Base-by-base conservation (phyloP, 2,329 filamentous ascomycete genomes). In the Ascochyta clinopodiicola region DNA sequence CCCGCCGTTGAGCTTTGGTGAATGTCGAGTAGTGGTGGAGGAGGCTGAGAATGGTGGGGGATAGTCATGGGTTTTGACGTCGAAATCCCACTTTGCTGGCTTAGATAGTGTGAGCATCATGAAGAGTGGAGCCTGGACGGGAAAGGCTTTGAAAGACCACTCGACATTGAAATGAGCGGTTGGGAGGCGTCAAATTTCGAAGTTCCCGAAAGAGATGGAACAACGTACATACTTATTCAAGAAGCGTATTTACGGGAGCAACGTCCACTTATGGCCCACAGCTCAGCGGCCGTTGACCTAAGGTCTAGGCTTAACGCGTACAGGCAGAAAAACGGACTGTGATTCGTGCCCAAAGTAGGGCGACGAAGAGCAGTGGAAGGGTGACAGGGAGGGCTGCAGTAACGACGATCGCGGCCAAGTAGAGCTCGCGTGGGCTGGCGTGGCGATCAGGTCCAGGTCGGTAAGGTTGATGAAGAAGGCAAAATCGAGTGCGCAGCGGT, bases 41-140 rank as follows among this genome's bases (percentile, higher is more conserved):
- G 75, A 74, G 57, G 75, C 71, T 62, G 74, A 62, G 59, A 75
- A 72, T 58, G 71, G 69, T 65, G 77, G 75, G 69, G 78, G 77
- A 73, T 78, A 81, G 69, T 80, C 79, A 81, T 81, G 78, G 71
- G 74, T 71, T 71, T 78, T 79, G 72, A 71, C 73, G 65, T 78
- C 78, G 70, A 81, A 79, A 64, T 80, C 79, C 61, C 74, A 70
- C 71, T 76, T 79, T 62, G 72, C 63, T 68, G 79, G 77, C 71
- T 80, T 78, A 67, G 79, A 77, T 52, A 81, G 75, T 64, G 79
- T 81, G 75, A 82, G 79, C 75, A 80, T 80, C 79, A 81, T 81
- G 71, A 64, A 72, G 67, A 60, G 58, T 66, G 53, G 57, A 53
- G 57, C 54, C 52, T 54, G 57, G 51, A 61, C 39, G 51, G 52